Conservation (phyloP, 345 rosid species). For the Salix brachista region DNA sequence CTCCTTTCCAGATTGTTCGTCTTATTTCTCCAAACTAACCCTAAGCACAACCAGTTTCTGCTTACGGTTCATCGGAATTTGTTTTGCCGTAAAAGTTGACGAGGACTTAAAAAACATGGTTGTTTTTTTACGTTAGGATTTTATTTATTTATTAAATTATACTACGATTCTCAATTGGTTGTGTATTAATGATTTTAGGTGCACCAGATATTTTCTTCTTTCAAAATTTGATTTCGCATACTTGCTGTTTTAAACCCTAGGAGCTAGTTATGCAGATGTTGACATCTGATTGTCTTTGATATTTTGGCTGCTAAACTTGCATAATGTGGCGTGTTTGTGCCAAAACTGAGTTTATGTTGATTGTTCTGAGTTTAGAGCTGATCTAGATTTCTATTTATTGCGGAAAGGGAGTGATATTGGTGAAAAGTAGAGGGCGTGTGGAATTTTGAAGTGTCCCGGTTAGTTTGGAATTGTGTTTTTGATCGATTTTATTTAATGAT, state of each 20-base stretch:
- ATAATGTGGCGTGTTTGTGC: not conserved
- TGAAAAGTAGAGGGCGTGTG: not conserved
- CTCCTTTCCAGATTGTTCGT: not conserved
- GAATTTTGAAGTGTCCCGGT: not conserved
- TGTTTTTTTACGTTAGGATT: not conserved
- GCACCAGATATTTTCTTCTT: not conserved
- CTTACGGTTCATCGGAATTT: not conserved
- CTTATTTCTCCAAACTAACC: not conserved
- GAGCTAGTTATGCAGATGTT: not conserved
- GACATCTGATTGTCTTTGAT: not conserved
- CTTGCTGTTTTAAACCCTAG: not conserved
- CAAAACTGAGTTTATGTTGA: not conserved
- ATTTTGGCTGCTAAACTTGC: not conserved
- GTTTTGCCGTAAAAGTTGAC: not conserved
- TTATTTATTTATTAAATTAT: not conserved
- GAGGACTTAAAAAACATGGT: not conserved
- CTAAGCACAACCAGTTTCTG: not conserved
- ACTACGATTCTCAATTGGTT: not conserved
- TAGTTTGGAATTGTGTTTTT: not conserved
- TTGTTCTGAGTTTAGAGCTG: not conserved
- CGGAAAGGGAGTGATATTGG: not conserved
- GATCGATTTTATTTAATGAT: not conserved
- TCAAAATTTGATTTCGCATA: not conserved
- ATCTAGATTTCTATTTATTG: not conserved
- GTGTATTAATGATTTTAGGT: not conserved